Base-by-base conservation (phyloP, 257 asterid species). In the Nicotiana sylvestris region DNA sequence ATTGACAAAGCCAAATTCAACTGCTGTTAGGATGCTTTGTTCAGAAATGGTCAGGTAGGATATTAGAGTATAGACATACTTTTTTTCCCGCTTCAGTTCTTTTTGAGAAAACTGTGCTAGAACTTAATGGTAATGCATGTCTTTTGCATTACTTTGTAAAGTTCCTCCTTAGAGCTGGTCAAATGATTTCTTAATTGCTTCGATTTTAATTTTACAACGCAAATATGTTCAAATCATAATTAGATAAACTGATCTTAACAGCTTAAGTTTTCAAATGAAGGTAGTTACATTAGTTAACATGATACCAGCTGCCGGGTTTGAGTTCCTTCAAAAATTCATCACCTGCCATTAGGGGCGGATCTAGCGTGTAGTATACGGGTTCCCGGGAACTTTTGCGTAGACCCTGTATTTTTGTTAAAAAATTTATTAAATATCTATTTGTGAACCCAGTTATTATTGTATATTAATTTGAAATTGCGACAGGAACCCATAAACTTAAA, bases 1-100 rank as follows among this genome's bases (percentile, higher is more conserved):
- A 86, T 87, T 93, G 89, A 87, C 94, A 60, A 94, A 94, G 87
- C 98, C 98, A 82, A 94, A 94, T 88, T 94, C 98, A 60, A 78
- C 83, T 51, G 87, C 96, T 77, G 98, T 94, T 83, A 87, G 82
- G 83, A 86, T 87, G 82, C 87, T 93, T 32, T 94, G 97, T 84
- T 83, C 85, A 21, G 98, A 94, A 86, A 88, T 94, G 95, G 87
- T 94, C 90, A 94, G 98, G 98, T 94, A 89, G 74, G 86, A 87
- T 77, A 77, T 35, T 77, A 77, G 56, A 84, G 81, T 51, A 85
- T 29, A 70, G 27, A 12, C 46, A 49, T 60, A 66, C 79, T 12
- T 17, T 53, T 39, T 53, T 83, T n/a, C 53, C 0, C 8, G 74
- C 65, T 32, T 74, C 62, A 56, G 11, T 18, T 39, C 5, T 10